phyloP scores from a whole-genome alignment of 108 stramenopile genomes.

The Discostella stelligeroides region DNA sequence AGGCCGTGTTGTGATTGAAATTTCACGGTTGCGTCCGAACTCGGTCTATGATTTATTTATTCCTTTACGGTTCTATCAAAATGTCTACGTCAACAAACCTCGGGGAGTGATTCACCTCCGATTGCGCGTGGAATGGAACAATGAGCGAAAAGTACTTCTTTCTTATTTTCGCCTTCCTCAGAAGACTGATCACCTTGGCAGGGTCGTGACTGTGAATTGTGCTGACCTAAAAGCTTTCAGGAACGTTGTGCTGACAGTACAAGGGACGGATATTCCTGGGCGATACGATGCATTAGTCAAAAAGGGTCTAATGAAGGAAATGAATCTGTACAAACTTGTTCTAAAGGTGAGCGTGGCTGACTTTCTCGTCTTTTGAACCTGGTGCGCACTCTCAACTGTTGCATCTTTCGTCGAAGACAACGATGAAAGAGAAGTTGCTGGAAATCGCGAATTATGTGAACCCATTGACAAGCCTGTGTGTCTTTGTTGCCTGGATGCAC shows the following conservation, averaged over 20 bases:
- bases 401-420: constrained; percentile 22
- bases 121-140: constrained; percentile 62
- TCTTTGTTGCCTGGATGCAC: constrained; percentile 78
- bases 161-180: constrained; percentile 62
- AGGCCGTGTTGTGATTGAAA: constrained; percentile 64
- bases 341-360: constrained; percentile 33
- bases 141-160: constrained; percentile 58
- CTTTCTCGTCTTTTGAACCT: constrained; percentile 1
- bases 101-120: constrained; percentile 70
- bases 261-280: constrained; percentile 68
- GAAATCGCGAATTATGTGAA: constrained; percentile 52
- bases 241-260: constrained; percentile 69
- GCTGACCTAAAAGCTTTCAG: constrained; percentile 66
- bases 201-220: constrained; percentile 53
- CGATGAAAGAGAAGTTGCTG: constrained; percentile 34
- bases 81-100: constrained; percentile 56
- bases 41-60: constrained; percentile 70
- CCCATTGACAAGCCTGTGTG: constrained; percentile 48
- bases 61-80: constrained; percentile 59
- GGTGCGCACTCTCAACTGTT: background rate
- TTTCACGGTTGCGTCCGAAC: constrained; percentile 58
- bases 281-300: constrained; percentile 38
- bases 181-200: constrained; percentile 33
- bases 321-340: constrained; percentile 47
- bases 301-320: constrained; percentile 54